These are phyloP conservation scores for Irpex rosettiformis DNA, from an alignment of 1,284 basidiomycete genomes.

Conservation along the genomic window DNA sequence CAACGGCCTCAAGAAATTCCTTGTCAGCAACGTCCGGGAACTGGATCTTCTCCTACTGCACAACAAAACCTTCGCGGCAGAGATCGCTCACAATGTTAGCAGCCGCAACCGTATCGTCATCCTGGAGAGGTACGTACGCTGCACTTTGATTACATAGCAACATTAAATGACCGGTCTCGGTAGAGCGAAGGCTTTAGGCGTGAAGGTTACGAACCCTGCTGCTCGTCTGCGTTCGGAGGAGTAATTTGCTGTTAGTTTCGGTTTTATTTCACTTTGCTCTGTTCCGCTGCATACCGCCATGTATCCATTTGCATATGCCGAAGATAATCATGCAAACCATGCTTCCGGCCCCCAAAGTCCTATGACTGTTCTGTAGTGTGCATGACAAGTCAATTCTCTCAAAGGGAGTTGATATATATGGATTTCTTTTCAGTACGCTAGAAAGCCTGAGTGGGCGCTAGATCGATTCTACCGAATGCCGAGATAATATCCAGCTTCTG, in stretches of 20 bases:
- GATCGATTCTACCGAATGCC: too few species aligned
- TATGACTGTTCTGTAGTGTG: neutral
- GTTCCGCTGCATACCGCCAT: slow-evolving; percentile 27
- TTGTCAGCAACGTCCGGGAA: slow-evolving; percentile 90
- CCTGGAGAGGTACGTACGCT: slow-evolving; percentile 70
- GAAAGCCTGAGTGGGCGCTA: too few species aligned
- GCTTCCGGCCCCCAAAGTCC: slow-evolving; percentile 24
- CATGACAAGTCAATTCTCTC: neutral
- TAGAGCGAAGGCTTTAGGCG: slow-evolving; percentile 85
- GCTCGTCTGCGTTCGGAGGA: slow-evolving; percentile 98
- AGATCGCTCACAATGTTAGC: slow-evolving; percentile 97
- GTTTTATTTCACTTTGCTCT: slow-evolving; percentile 25
- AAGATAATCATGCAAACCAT: slow-evolving; percentile 38
- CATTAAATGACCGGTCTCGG: slow-evolving; percentile 1
- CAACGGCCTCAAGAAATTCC: slow-evolving; percentile 91
- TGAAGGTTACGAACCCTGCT: slow-evolving; percentile 95
- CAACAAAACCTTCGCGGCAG: slow-evolving; percentile 95
- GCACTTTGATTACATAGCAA: slow-evolving; percentile 4
- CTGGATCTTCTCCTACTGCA: slow-evolving; percentile 96
- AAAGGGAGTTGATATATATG: neutral
- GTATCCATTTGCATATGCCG: slow-evolving; percentile 37
- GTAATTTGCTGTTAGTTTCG: slow-evolving; percentile 43
- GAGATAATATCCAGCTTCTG: too few species aligned
- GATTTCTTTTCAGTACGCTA: neutral
- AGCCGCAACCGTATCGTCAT: slow-evolving; percentile 95